A percentile compares a stretch with the other conserved stretches of the same genome.
Evolutionary conservation across 306 rosid genomes (phyloP).

Genomic region (Lablab purpureus): DNA sequence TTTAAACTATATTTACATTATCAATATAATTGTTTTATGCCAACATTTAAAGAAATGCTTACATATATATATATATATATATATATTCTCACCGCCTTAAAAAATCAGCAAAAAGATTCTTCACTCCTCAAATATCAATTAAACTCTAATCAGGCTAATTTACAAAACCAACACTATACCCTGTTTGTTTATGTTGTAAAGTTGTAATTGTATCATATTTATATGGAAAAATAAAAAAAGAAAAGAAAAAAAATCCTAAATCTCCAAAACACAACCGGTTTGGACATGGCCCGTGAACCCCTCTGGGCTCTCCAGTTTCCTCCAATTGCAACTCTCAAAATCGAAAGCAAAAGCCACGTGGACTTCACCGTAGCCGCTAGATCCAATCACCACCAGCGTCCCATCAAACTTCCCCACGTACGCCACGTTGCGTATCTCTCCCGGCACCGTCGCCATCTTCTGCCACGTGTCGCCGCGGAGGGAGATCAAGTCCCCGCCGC

Average conservation of each 20-base stretch:
- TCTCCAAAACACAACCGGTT: slow-evolving; percentile 64
- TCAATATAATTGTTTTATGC: too few species aligned
- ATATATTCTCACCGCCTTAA: too few species aligned
- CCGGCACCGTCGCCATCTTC: slow-evolving; percentile 48
- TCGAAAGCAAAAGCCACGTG: slow-evolving; percentile 50
- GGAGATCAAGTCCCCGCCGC: slow-evolving; percentile 43
- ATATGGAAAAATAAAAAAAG: background rate
- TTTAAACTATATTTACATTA: too few species aligned
- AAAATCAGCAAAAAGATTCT: too few species aligned
- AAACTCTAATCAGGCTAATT: background rate
- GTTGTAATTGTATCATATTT: background rate
- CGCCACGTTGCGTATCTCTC: slow-evolving; percentile 56
- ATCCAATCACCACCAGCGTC: slow-evolving; percentile 55
- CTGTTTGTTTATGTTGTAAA: background rate
- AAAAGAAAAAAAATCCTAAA: slow-evolving; percentile 34
- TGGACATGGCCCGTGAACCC: slow-evolving; percentile 66
- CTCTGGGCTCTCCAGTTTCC: slow-evolving; percentile 49
- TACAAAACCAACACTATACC: background rate
- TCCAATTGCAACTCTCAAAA: slow-evolving; percentile 49
- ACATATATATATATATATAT: too few species aligned
- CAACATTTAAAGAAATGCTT: too few species aligned
- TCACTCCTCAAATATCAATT: too few species aligned
- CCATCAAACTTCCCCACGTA: slow-evolving; percentile 50
- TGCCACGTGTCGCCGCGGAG: slow-evolving; percentile 50
- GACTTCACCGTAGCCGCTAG: slow-evolving; percentile 58